Conservation (phyloP, 148 eudicot genomes). For the Chenopodium formosanum region DNA sequence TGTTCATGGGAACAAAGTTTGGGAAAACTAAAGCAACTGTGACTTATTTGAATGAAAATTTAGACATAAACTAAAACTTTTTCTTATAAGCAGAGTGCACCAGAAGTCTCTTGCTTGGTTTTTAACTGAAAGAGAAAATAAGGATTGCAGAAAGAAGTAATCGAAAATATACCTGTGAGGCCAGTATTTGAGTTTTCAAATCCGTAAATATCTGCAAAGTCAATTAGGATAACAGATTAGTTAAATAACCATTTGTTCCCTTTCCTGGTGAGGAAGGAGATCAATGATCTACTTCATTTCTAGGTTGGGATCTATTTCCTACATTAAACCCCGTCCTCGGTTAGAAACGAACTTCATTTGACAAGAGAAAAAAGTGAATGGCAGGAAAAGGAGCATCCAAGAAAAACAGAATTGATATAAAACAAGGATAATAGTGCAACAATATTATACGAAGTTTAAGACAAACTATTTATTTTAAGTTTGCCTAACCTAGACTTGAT, state of each 20-base stretch:
- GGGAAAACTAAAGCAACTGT: too few relatives aligned
- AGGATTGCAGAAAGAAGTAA: not conserved
- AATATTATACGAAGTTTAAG: not conserved
- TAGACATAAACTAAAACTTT: not conserved
- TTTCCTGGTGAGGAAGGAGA: not conserved
- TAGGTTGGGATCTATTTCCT: not conserved
- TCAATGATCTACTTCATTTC: too few relatives aligned
- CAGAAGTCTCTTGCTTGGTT: not conserved
- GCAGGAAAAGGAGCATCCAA: not conserved
- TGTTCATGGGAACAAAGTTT: not conserved
- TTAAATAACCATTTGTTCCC: not conserved
- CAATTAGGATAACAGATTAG: not conserved
- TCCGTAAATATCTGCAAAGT: constrained; percentile 67
- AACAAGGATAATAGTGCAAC: not conserved
- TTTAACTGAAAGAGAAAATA: not conserved
- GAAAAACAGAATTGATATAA: not conserved
- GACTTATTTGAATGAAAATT: not conserved
- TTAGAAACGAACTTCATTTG: not conserved
- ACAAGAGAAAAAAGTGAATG: not conserved
- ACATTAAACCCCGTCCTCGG: not conserved
- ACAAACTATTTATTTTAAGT: not conserved
- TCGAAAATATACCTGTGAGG: constrained; percentile 55
- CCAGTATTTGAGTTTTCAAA: constrained; percentile 64
- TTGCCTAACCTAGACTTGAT: not conserved
- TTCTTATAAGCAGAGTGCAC: not conserved